Conservation (phyloP, 2,329 filamentous ascomycete species). For the Beauveria rudraprayagi region DNA sequence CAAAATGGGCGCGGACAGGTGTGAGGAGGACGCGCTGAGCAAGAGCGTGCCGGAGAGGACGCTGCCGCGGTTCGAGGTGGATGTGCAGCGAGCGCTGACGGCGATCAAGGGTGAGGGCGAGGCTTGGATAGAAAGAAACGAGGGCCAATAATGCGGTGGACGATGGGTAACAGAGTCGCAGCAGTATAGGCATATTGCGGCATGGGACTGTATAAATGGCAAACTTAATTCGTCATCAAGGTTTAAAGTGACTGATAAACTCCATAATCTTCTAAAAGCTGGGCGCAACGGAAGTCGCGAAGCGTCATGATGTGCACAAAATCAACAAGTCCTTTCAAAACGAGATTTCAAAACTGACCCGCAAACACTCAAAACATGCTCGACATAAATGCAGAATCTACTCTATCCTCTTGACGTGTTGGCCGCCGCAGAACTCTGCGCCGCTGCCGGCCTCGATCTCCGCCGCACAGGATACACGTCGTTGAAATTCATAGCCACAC, state of each 20-base stretch:
- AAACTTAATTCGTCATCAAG: no score
- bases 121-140: no score
- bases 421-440: background rate
- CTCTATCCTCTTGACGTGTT: background rate
- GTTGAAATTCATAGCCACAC: conserved; percentile 98
- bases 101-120: background rate
- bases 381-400: background rate
- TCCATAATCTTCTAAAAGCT: background rate
- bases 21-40: background rate
- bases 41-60: background rate
- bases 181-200: no score
- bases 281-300: background rate
- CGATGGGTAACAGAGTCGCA: no score
- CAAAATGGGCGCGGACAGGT: background rate
- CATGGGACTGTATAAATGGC: no score
- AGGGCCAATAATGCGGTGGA: no score
- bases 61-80: background rate
- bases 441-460: background rate
- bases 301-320: background rate
- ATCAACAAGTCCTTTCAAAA: background rate
- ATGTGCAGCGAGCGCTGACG: background rate
- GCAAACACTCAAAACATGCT: background rate
- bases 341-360: background rate
- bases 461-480: conserved; percentile 58
- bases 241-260: background rate